A percentile compares a stretch with the other conserved stretches of the same genome.
phyloP scores from a whole-genome alignment of 805 yeast genomes.

The Yamadazyma insecticola region DNA sequence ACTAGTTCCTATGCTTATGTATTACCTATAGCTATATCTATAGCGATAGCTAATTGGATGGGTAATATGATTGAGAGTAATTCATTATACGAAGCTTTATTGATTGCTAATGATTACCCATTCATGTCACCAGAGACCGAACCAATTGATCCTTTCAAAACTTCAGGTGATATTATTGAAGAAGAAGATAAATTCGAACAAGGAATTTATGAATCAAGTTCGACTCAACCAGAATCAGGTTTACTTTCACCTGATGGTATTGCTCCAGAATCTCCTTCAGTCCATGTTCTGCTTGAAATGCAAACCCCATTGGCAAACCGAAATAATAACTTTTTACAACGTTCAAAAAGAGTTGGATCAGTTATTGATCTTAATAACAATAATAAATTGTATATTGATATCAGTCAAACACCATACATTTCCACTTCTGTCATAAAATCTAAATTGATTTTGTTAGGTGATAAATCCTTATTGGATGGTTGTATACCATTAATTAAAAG shows the following conservation, averaged over 20 bases:
- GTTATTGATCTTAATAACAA: not conserved
- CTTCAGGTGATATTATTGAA: conserved; percentile 32
- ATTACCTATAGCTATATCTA: conserved; percentile 51
- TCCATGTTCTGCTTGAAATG: not conserved
- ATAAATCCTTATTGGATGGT: conserved; percentile 45
- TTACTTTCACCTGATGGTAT: not conserved
- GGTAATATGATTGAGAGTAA: conserved; percentile 48
- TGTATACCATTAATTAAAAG: conserved; percentile 45
- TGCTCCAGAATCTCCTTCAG: not conserved
- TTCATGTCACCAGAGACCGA: conserved; percentile 43
- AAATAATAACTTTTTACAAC: conserved; percentile 2
- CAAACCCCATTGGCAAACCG: not conserved
- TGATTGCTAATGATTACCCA: conserved; percentile 48
- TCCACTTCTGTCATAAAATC: conserved; percentile 25
- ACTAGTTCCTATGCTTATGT: conserved; percentile 56
- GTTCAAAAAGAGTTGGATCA: not conserved
- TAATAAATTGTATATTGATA: conserved; percentile 27
- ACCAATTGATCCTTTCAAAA: conserved; percentile 25
- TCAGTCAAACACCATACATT: conserved; percentile 30
- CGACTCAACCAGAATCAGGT: not conserved
- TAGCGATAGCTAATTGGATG: conserved; percentile 55
- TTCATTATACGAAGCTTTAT: conserved; percentile 47
- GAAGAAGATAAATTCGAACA: conserved; percentile 10
- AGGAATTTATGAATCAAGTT: not conserved
- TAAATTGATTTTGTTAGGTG: conserved; percentile 34